Evolutionary conservation across 2,329 filamentous ascomycete genomes (phyloP).

Genomic region (Verticillium isaacii): DNA sequence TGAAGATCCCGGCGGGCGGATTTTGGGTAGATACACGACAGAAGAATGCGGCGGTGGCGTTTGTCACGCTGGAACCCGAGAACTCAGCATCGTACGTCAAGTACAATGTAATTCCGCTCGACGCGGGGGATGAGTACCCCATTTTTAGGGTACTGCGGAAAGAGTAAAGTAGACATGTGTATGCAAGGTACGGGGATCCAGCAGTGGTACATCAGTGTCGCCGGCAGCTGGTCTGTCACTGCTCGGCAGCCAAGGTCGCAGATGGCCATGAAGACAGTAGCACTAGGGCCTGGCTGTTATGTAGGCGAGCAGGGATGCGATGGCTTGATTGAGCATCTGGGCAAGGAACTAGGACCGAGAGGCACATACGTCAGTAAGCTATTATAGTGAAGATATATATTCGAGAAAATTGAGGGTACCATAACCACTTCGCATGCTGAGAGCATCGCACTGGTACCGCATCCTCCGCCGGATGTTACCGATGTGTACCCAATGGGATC

Average conservation of each 20-base stretch:
- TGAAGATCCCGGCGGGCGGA: conserved; percentile 20
- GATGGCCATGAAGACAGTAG: not conserved
- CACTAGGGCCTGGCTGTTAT: not conserved
- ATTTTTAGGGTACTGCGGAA: conserved; percentile 2
- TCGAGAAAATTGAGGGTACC: not conserved
- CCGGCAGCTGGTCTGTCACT: not conserved
- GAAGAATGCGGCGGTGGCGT: conserved; percentile 6
- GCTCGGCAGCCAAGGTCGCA: not conserved
- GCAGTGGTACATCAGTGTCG: not conserved
- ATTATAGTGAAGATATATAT: not conserved
- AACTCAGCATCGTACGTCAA: conserved; percentile 4
- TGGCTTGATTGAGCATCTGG: not conserved
- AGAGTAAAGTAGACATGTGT: not conserved
- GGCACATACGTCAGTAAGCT: not conserved
- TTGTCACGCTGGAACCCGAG: conserved; percentile 8
- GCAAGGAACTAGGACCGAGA: not conserved
- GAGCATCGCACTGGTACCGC: not conserved
- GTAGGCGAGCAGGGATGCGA: not conserved
- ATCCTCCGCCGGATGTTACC: not conserved
- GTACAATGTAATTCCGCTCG: conserved; percentile 5
- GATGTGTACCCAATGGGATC: not conserved
- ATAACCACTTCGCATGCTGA: not conserved
- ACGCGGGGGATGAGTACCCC: conserved; percentile 6
- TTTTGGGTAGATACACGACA: conserved; percentile 23
- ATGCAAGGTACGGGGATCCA: not conserved